Base-by-base conservation (phyloP, 805 yeast species). In the Candida alai region DNA sequence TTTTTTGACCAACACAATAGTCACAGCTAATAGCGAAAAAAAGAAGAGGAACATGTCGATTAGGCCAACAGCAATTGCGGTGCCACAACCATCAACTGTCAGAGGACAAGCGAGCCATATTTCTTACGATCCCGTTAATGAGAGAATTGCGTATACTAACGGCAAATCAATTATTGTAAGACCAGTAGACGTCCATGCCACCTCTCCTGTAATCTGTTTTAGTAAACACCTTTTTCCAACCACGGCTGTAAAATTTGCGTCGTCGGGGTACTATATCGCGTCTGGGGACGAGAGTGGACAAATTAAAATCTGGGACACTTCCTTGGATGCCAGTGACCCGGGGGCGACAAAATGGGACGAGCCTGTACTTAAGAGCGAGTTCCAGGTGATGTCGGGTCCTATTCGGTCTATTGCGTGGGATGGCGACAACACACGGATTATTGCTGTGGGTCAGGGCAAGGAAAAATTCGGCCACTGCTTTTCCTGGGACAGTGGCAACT, bases 381-480 rank as follows among this genome's bases (percentile, higher is more conserved):
- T 78, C 53, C 84, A 76, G 42, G 77, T 88, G 18, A 72, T 90
- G 35, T 73, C 82, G 24, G 96, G 96, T 4, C 74, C 84, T 6
- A 78, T 93, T 51, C 82, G 74, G 45, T 89, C 85, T 41, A 65
- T 90, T 41, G 81, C 86, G 1, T 90, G 97, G 97, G 97, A 93
- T 56, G 80, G 81, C 18, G 98, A 90, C 51, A 77, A 80, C 30
- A 68, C 78, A 40, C 74, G 98, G 46, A 65, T 93, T 34, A 85
- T 93, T 52, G 96, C 96, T 1, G 97, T 89, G 8, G 98, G 98
- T 36, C 82, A 84, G 47, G 98, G 97, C 32, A 82, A 82, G 45
- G 96, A 88, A 48, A 74, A 84, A 41, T 89, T 76, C 52, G 98
- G 97, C 5, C 96, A 84, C 47, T 88, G 94, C 43, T 86, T 90